Evolutionary conservation across 495 filamentous ascomycete species (phyloP), one percentile per base, ranked within the genome.

Genomic region (Neurospora tetrasperma): DNA sequence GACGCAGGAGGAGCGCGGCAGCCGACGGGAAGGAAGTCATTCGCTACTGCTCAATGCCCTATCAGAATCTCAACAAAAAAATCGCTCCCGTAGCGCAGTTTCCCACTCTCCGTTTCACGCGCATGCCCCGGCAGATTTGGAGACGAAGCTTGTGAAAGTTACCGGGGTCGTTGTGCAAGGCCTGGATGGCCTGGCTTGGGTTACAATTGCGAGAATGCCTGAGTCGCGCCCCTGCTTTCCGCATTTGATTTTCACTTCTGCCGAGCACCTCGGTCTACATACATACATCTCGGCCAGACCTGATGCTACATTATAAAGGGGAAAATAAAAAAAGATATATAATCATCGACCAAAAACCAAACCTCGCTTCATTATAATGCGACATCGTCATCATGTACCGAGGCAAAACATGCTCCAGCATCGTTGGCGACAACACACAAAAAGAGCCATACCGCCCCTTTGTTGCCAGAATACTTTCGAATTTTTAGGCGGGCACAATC

Each of bases 21-120:
- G 27, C 54, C 54, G 12, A n/a, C n/a, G n/a, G n/a, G n/a, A 62
- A 62, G 54, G 12, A 62, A 62, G 54, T 62, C 54, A 62, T 35
- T 62, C 54, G 54, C 27, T 31, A 12, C 54, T 62, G 54, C 54
- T 31, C 54, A 66, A 66, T 66, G 54, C 27, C 54, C 54, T 66
- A 66, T 66, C 54, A 66, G 54, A 66, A 66, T 66, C 54, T 66
- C 54, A 66, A 66, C 54, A 66, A 66, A 66, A 66, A 66, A 66
- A 66, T 66, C 54, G 54, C 35, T 66, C 54, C 54, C 27, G 54
- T 66, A 66, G 54, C 54, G 54, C 54, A 66, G 27, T 35, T 66
- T 35, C 27, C 54, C 54, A 35, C 54, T 6, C 54, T 31, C 54
- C 23, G 31, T 62, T 31, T 62, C 54, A 54, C 46, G 23, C 46